Evolutionary conservation across 73 alveolate genomes (phyloP).

Genomic region (Paramecium sonneborni): DNA sequence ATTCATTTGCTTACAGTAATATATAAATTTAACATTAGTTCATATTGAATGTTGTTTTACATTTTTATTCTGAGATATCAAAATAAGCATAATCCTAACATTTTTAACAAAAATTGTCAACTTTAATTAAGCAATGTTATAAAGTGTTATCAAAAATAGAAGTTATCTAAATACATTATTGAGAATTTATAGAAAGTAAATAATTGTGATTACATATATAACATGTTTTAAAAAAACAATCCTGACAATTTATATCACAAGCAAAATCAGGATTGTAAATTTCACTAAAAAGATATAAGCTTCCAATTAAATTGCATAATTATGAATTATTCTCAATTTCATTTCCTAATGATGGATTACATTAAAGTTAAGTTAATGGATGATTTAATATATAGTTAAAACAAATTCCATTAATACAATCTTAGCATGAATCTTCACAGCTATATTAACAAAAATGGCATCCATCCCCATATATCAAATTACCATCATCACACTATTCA

Average conservation of each 20-base stretch:
- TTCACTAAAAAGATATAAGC: neutral
- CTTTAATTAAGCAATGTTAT: neutral
- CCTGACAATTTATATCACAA: neutral
- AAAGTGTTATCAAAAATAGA: neutral
- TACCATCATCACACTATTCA: no score
- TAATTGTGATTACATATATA: neutral
- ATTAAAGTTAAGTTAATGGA: neutral
- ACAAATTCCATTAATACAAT: no score
- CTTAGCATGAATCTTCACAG: no score
- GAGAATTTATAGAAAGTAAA: neutral
- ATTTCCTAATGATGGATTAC: neutral
- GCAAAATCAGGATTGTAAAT: neutral
- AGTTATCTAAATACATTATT: neutral
- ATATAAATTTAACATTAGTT: neutral
- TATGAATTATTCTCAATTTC: neutral
- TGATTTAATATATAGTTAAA: neutral
- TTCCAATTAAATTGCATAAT: neutral
- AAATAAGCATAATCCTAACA: neutral
- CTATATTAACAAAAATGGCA: no score
- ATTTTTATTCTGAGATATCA: neutral
- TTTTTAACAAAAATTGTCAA: neutral
- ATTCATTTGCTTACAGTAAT: neutral
- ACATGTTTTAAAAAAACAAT: neutral
- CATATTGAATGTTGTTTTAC: neutral
- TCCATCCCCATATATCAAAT: no score